Evolutionary conservation across 768 basidiomycete species (phyloP), one percentile per base, ranked within the genome.

Genomic region (Lactarius indigo): DNA sequence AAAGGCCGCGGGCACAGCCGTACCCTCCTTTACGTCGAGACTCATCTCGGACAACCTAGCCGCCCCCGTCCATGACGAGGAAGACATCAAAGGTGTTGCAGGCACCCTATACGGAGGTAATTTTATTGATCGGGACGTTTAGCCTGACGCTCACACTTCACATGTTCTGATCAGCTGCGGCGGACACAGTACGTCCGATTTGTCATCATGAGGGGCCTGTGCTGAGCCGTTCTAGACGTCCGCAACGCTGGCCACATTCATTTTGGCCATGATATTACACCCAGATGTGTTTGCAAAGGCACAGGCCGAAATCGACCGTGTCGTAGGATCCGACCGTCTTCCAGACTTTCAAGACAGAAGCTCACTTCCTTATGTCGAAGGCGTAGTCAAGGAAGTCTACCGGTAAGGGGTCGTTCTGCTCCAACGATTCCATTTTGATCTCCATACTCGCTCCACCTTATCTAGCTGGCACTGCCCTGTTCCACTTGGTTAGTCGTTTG

Each of bases 281-380:
- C 74, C 74, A 12, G 69, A 70, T 0, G 68, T 72, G 10, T 71
- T 74, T 60, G 59, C 57, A 6, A 69, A 62, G 42, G 73, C 72
- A 3, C 75, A 75, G 56, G 73, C 71, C 30, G 73, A 76, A 54
- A 67, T 76, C 55, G 75, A 76, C 50, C 33, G 41, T 17, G 66
- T 73, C 8, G 65, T 73, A 5, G 74, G 74, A 20, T 30, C 44
- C 15, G 74, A 69, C 33, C 69, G 75, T 9, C 72, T 76, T 50
- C 75, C 75, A 26, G 66, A 71, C 20, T 70, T 75, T 56, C 64
- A 61, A 9, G 75, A 76, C 35, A 50, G 68, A 58, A 59, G 37
- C 10, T 69, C 69, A 6, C 67, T 74, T 55, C 73, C 72, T 15
- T 76, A 74, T 64, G 60, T 76, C 18, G 67, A 73, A 20, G 64